phyloP scores from a whole-genome alignment of 75 land plant species.

The Chamaecyparis obtusa region DNA sequence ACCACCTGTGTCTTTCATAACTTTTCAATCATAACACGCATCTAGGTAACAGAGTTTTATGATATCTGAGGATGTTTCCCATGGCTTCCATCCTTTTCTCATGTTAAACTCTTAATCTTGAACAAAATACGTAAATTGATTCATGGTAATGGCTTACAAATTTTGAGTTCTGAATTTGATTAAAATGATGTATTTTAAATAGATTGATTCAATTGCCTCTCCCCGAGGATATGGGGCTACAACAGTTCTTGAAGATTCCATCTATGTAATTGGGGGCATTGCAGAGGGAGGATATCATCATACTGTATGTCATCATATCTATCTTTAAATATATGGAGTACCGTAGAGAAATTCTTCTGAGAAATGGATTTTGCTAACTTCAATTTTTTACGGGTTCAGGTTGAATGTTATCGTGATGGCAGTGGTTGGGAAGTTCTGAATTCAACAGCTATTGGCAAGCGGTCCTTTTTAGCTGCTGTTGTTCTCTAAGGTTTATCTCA shows the following conservation, averaged over 20 bases:
- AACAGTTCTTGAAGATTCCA: slow-evolving; percentile 34
- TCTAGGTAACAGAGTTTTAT: not conserved
- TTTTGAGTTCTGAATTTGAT: not conserved
- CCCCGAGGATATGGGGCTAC: slow-evolving; percentile 68
- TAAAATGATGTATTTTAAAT: not conserved
- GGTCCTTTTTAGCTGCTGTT: slow-evolving; percentile 42
- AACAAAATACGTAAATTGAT: not conserved
- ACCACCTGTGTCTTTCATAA: not conserved
- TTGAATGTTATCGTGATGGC: slow-evolving; percentile 46
- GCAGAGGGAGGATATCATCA: not conserved
- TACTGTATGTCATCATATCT: slow-evolving; percentile 14
- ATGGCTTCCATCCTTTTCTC: not conserved
- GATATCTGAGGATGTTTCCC: not conserved
- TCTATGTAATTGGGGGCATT: slow-evolving; percentile 68
- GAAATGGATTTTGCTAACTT: not conserved
- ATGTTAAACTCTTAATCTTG: not conserved
- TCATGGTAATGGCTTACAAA: not conserved
- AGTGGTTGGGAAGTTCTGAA: slow-evolving; percentile 40
- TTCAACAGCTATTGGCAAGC: slow-evolving; percentile 33
- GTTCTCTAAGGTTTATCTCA: slow-evolving; percentile 17
- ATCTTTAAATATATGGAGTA: not conserved
- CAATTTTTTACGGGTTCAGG: slow-evolving; percentile 22
- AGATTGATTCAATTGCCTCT: slow-evolving; percentile 28
- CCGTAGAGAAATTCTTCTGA: not conserved
- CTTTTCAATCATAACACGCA: not conserved